A percentile compares a stretch with the other conserved stretches of the same genome.
Conservation (phyloP, 2,329 filamentous ascomycete species). For the Lanzia echinophila region DNA sequence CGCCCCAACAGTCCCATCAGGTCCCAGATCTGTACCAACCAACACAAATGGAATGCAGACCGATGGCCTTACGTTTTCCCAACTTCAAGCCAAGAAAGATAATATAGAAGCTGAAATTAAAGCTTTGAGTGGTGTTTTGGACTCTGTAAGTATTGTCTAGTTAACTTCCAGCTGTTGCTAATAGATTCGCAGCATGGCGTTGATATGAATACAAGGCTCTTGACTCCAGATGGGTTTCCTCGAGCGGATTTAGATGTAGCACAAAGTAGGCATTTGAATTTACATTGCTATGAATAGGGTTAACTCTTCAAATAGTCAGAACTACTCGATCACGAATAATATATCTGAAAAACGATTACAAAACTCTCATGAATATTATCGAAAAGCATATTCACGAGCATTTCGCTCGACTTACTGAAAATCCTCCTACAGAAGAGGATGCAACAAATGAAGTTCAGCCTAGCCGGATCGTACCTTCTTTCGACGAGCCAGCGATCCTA, state of each 20-base stretch:
- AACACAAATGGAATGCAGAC: slow-evolving; percentile 54
- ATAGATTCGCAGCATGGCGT: slow-evolving; percentile 66
- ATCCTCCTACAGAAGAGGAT: slow-evolving; percentile 27
- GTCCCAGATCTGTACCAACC: slow-evolving; percentile 57
- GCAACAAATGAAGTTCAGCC: slow-evolving; percentile 18
- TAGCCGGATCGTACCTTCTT: slow-evolving; percentile 30
- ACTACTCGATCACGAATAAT: slow-evolving; percentile 91
- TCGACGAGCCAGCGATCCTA: slow-evolving; percentile 31
- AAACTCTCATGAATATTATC: slow-evolving; percentile 74
- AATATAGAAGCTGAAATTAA: slow-evolving; percentile 79
- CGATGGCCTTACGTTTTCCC: slow-evolving; percentile 61
- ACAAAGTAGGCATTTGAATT: slow-evolving; percentile 59
- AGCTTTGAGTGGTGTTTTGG: slow-evolving; percentile 77
- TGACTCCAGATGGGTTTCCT: slow-evolving; percentile 86
- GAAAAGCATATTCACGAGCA: slow-evolving; percentile 84
- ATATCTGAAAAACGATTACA: slow-evolving; percentile 86
- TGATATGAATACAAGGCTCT: slow-evolving; percentile 81
- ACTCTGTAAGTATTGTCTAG: slow-evolving; percentile 55
- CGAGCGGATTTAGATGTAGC: slow-evolving; percentile 90
- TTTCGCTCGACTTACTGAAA: slow-evolving; percentile 62
- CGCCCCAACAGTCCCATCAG: slow-evolving; percentile 67
- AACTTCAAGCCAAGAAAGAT: slow-evolving; percentile 81
- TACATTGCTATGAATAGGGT: background rate
- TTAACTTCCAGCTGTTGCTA: slow-evolving; percentile 4
- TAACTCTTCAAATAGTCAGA: slow-evolving; percentile 54